phyloP scores from a whole-genome alignment of 73 alveolate genomes.

The Symbiodinium natans region DNA sequence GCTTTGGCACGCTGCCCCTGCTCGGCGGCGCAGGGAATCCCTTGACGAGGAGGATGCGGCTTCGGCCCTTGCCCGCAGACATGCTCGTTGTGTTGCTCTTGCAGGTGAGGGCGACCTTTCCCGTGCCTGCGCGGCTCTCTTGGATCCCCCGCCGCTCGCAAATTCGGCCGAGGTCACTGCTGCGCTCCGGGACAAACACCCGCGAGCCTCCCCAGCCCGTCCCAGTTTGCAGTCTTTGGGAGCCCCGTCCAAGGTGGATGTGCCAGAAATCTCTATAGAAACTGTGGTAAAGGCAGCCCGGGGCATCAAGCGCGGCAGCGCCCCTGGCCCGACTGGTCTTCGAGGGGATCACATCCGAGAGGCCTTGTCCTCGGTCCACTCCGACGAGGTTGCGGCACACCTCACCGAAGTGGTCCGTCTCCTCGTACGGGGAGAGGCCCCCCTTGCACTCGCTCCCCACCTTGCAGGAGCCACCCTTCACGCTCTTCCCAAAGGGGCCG shows the following conservation, averaged over 20 bases:
- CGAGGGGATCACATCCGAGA: slow-evolving; percentile 32
- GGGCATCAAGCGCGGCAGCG: background rate
- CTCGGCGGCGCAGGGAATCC: too few relatives aligned
- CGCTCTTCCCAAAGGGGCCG: background rate
- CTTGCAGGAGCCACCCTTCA: too few relatives aligned
- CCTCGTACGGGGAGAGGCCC: too few relatives aligned
- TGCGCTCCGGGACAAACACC: slow-evolving; percentile 34
- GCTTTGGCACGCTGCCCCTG: slow-evolving; percentile 35
- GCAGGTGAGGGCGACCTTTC: too few relatives aligned
- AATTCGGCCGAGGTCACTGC: background rate
- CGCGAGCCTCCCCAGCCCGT: slow-evolving; percentile 19
- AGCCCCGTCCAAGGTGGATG: background rate
- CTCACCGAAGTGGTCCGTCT: too few relatives aligned
- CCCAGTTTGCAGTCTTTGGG: background rate
- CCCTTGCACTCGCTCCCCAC: too few relatives aligned
- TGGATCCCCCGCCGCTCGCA: background rate
- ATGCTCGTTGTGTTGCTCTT: too few relatives aligned
- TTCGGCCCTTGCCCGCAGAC: too few relatives aligned
- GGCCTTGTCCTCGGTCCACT: slow-evolving; percentile 9
- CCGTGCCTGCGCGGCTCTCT: background rate
- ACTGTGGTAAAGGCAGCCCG: background rate
- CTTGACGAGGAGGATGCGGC: too few relatives aligned
- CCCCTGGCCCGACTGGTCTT: slow-evolving; percentile 18
- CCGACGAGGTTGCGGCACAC: too few relatives aligned
- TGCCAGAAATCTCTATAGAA: background rate